Percentiles rank a stretch among this genome's conserved stretches.
These are phyloP conservation scores for Penicillium alfredii DNA, from an alignment of 495 filamentous ascomycete species.

Conservation along the genomic window DNA sequence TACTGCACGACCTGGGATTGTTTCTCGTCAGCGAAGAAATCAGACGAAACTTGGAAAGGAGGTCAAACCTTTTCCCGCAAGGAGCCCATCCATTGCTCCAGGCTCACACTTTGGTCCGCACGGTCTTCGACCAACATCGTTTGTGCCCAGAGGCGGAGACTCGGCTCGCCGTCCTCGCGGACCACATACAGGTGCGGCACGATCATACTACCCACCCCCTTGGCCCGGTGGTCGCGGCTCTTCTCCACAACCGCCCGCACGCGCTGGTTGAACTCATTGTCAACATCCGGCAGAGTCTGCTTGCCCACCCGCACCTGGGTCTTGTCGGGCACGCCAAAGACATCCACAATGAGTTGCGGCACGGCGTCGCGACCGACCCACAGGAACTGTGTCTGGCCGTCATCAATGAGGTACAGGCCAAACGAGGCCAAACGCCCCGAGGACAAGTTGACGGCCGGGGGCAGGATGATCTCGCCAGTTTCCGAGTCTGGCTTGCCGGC, in stretches of 20 bases:
- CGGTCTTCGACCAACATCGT: constrained; percentile 93
- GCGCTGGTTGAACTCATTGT: constrained; percentile 94
- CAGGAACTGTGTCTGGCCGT: constrained; percentile 94
- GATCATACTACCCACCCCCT: constrained; percentile 83
- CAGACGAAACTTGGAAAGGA: neutral
- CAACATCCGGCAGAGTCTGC: constrained; percentile 72
- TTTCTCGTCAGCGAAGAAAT: too few species aligned
- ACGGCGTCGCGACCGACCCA: constrained; percentile 95
- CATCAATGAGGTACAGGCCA: constrained; percentile 96
- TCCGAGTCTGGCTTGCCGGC: constrained; percentile 78
- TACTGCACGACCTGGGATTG: constrained; percentile 29
- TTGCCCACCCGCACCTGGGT: constrained; percentile 87
- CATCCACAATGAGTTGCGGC: constrained; percentile 79
- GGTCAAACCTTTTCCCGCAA: constrained; percentile 90
- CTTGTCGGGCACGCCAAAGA: constrained; percentile 78
- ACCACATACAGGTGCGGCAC: constrained; percentile 91
- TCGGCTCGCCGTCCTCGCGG: constrained; percentile 91
- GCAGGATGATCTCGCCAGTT: constrained; percentile 82
- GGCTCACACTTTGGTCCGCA: constrained; percentile 86
- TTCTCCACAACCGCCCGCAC: constrained; percentile 86
- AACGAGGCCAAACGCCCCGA: constrained; percentile 83
- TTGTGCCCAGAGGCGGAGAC: constrained; percentile 92
- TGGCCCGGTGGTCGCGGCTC: constrained; percentile 76
- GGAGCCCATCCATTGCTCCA: constrained; percentile 86
- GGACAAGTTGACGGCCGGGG: constrained; percentile 78